Conservation (phyloP, 169 alveolate genomes). For the Plasmodium knowlesi region DNA sequence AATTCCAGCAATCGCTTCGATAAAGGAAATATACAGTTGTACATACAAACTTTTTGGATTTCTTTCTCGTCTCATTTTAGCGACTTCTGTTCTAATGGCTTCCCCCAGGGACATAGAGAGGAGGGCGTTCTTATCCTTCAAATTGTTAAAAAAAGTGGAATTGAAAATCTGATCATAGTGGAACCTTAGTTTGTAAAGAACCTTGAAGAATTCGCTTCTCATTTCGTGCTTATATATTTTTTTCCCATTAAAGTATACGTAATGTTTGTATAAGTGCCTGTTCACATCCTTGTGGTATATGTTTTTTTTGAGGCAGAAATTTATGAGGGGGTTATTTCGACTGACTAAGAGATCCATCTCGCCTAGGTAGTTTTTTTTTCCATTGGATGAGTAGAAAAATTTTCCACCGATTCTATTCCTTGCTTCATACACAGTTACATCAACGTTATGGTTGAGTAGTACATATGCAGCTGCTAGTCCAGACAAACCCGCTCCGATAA, state of each 20-base stretch:
- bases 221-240: constrained; percentile 39
- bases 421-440: constrained; percentile 63
- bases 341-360: constrained; percentile 8
- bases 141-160: not conserved
- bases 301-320: constrained; percentile 65
- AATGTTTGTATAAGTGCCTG: constrained; percentile 36
- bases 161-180: constrained; percentile 23
- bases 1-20: constrained; percentile 23
- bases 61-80: constrained; percentile 20
- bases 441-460: constrained; percentile 32
- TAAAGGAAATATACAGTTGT: constrained; percentile 12
- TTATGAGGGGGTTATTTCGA: constrained; percentile 47
- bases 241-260: constrained; percentile 15
- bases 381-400: constrained; percentile 9
- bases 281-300: constrained; percentile 17
- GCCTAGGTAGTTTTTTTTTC: constrained; percentile 26
- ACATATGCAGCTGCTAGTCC: constrained; percentile 73
- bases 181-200: constrained; percentile 12
- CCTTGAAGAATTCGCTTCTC: constrained; percentile 60
- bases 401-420: constrained; percentile 65
- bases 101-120: constrained; percentile 16
- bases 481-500: constrained; percentile 61
- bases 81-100: constrained; percentile 9
- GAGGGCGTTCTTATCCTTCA: not conserved
- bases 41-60: constrained; percentile 4